Base-by-base conservation (phyloP, 2,329 filamentous ascomycete genomes). In the Microsporum ferrugineum region DNA sequence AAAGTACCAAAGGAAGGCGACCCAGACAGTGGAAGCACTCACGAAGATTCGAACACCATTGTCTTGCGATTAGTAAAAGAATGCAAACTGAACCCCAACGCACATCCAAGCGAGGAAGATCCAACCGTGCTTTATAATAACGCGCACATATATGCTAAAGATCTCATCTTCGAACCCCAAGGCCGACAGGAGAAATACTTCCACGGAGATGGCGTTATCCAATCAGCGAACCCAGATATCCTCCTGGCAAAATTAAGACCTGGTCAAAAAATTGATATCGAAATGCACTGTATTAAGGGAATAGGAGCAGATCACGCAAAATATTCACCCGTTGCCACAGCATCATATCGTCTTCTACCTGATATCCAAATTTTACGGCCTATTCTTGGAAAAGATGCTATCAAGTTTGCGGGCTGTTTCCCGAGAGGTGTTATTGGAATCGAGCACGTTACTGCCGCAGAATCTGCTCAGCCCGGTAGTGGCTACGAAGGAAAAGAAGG, bases 301-400 rank as follows among this genome's bases (percentile, higher is more conserved):
- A 85, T 95, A 66, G 94, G 94, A 56, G 85, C 87, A 65, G 94
- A 99, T 75, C 94, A 99, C 74, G 88, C 94, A 68, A 99, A 99
- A 76, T 99, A 94, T 79, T 96, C 90, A 0, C 94, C 94, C 55
- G 94, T 97, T 39, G 91, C 92, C 2, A 96, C 94, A 0, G 94
- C 94, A 2, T 89, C 88, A 29, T 99, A 99, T 78, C 85, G 94
- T 57, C 82, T 99, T 23, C 78, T 99, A 71, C 94, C 94, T 5
- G 86, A 86, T 66, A 97, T 99, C 74, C 82, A 83, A 65, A 97
- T 99, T 71, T 79, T 82, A 51, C 78, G 82, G 67, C 94, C 94
- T 23, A 97, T 99, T 63, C 72, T 95, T 2, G 94, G 92, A 49
- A 79, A 81, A 45, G 91, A 97, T 69, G 94, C 94, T 1, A 82